Evolutionary conservation across 1,284 basidiomycete species (phyloP).

Genomic region (Cryptococcus hybrid): DNA sequence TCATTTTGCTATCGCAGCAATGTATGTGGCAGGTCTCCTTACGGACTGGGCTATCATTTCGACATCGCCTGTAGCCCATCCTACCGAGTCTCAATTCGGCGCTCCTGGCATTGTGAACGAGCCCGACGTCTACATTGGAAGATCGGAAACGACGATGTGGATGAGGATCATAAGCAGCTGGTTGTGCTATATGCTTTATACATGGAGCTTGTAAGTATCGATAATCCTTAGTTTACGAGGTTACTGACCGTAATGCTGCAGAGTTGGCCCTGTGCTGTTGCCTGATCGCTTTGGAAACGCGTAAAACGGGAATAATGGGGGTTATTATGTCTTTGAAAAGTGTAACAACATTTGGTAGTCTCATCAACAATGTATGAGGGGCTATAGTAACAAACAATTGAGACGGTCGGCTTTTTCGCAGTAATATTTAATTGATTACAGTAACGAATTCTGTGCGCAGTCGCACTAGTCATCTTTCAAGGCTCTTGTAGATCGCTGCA

Average conservation of each 20-base stretch:
- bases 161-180: constrained; percentile 95
- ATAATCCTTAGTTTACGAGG: not conserved
- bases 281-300: constrained; percentile 59
- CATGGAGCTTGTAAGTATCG: constrained; percentile 67
- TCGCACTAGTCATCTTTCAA: too few relatives aligned
- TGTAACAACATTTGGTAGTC: too few relatives aligned
- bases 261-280: constrained; percentile 78
- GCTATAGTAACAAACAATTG: too few relatives aligned
- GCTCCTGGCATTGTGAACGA: constrained; percentile 17
- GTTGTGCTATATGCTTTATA: constrained; percentile 86
- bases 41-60: constrained; percentile 72
- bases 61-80: constrained; percentile 37
- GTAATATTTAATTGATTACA: too few relatives aligned
- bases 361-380: too few relatives aligned
- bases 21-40: constrained; percentile 98
- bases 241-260: constrained; percentile 17
- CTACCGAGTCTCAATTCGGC: constrained; percentile 21
- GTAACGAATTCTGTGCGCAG: too few relatives aligned
- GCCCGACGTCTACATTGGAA: constrained; percentile 85
- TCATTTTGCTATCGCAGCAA: constrained; percentile 91
- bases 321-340: too few relatives aligned
- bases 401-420: too few relatives aligned
- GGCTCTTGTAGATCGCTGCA: too few relatives aligned
- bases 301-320: constrained; percentile 5
- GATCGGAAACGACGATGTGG: constrained; percentile 98